Base-by-base conservation (phyloP, 1,139 yeast genomes). In the Spencermartinsiella ligniputridi region DNA sequence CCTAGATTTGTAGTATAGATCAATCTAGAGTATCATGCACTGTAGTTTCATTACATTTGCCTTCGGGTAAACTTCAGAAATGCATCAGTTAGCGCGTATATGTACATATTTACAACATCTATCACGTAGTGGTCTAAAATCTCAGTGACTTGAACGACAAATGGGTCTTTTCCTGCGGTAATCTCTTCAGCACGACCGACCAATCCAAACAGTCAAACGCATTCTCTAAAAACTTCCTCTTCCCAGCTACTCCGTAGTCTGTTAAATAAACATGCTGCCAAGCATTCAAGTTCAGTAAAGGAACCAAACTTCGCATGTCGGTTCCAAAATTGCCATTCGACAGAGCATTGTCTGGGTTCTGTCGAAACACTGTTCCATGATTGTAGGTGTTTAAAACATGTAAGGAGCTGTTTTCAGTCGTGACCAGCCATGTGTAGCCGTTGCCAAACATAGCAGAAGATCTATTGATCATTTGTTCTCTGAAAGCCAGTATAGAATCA, bases 361-460 rank as follows among this genome's bases (percentile, higher is more conserved):
- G 53, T 9, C 61, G 79, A 61, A 86, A 85, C 29, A 97, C 97
- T 2, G 96, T 80, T 47, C 97, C 98, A 60, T 89, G 89, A 62
- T 89, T 68, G 66, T 87, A 83, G 53, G 95, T 79, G 55, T 79
- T 75, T 45, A 86, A 62, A 25, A 89, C 73, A 48, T 74, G 75
- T 39, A 89, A 68, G 35, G 76, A 68, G 61, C 75, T 72, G 46
- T 74, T 73, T 3, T 16, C 13, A 6, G 17, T 25, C 47, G 85
- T 94, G 32, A 90, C 87, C 41, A 94, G 70, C 71, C 89, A 92
- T 3, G 88, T 74, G 86, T 95, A 88, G 8, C 98, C 98, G 61
- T 83, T 86, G 41, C 94, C 92, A 48, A 68, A 62, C 45, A 74
- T 61, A n/a, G 79, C 68, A 52, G 78, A 79, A 2, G 88, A 87